phyloP scores from a whole-genome alignment of 768 basidiomycete species.

The Pulveroboletus sp. region DNA sequence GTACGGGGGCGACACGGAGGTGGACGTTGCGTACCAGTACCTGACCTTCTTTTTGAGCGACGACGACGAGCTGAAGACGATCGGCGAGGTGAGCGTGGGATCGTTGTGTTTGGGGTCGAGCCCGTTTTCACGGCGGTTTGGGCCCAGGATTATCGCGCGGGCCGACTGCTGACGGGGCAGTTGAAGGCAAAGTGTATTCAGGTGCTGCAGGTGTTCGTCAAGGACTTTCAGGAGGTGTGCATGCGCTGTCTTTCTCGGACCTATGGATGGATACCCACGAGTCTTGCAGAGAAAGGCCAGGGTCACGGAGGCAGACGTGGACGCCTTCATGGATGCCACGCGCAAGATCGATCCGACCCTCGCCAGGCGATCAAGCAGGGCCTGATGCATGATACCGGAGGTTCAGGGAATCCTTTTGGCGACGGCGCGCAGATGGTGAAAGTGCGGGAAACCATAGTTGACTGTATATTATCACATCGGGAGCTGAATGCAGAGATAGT shows the following conservation, averaged over 20 bases:
- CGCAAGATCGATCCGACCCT: slow-evolving; percentile 67
- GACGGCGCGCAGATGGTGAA: background rate
- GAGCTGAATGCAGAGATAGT: slow-evolving; percentile 1
- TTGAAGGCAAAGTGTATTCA: slow-evolving; percentile 87
- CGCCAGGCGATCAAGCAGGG: slow-evolving; percentile 30
- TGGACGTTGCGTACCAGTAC: slow-evolving; percentile 95
- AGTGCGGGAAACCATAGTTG: background rate
- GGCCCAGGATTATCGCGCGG: slow-evolving; percentile 83
- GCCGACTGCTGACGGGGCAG: slow-evolving; percentile 82
- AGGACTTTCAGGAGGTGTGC: slow-evolving; percentile 76
- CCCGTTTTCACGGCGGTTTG: background rate
- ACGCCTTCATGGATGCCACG: slow-evolving; percentile 73
- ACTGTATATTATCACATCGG: background rate
- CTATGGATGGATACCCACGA: background rate
- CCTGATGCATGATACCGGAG: background rate
- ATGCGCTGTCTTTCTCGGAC: background rate
- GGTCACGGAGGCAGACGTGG: slow-evolving; percentile 72
- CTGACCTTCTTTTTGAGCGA: slow-evolving; percentile 93
- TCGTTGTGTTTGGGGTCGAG: too few relatives aligned
- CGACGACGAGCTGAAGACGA: slow-evolving; percentile 74
- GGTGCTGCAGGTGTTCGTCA: slow-evolving; percentile 75
- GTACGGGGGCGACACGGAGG: slow-evolving; percentile 87
- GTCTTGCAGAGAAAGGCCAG: slow-evolving; percentile 63
- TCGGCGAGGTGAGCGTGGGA: slow-evolving; percentile 56
- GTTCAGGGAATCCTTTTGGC: background rate